phyloP scores from a whole-genome alignment of 202 grass and related monocot genomes.

The Bolboschoenoplectus hybrid region DNA sequence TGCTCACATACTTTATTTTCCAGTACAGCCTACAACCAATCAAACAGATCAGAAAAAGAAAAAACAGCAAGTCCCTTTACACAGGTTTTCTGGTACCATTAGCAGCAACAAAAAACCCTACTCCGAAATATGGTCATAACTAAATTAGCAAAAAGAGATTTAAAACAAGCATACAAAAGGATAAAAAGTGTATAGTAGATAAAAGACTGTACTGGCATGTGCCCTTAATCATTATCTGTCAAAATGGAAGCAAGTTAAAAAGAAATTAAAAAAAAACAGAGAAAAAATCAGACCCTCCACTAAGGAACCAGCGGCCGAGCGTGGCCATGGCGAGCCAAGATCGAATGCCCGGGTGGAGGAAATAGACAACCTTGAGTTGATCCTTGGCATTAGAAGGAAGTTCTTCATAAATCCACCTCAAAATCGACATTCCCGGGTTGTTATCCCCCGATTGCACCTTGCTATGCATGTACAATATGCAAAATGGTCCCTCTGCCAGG shows the following conservation, averaged over 20 bases:
- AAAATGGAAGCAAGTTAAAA: neutral
- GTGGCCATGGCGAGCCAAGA: conserved; percentile 81
- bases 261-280: neutral
- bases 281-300: conserved; percentile 59
- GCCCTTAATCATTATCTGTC: neutral
- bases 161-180: neutral
- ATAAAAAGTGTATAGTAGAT: neutral
- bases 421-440: conserved; percentile 85
- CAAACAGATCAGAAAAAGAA: conserved; percentile 3
- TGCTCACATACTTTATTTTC: conserved; percentile 97
- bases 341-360: conserved; percentile 78
- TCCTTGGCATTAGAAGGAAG: conserved; percentile 75
- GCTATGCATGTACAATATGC: conserved; percentile 88
- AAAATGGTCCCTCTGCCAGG: conserved; percentile 69
- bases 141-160: conserved; percentile 10
- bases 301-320: conserved; percentile 82
- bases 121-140: neutral
- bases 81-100: neutral
- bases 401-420: conserved; percentile 90
- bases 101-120: neutral
- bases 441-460: conserved; percentile 83
- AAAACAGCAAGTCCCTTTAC: neutral
- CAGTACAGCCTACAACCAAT: conserved; percentile 74
- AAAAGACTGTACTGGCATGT: neutral
- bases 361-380: conserved; percentile 75